A percentile compares a stretch with the other conserved stretches of the same genome.
phyloP scores from a whole-genome alignment of 2,329 filamentous ascomycete genomes.

The Fusarium siculi region DNA sequence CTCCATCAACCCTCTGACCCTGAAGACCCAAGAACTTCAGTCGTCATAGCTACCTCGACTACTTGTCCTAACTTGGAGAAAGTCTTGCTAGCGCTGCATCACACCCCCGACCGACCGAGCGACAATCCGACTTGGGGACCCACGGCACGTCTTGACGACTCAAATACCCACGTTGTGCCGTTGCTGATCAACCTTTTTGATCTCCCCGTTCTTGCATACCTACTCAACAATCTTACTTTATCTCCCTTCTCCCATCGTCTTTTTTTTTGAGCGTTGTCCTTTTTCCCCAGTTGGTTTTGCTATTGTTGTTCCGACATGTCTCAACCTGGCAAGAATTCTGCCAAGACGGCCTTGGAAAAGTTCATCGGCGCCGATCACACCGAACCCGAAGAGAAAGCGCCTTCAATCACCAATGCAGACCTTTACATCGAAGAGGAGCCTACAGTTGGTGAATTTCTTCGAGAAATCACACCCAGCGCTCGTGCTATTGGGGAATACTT shows the following conservation, averaged over 20 bases:
- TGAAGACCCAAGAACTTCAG: conserved; percentile 9
- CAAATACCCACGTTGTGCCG: conserved; percentile 29
- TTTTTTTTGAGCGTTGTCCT: conserved; percentile 7
- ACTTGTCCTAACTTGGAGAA: conserved; percentile 39
- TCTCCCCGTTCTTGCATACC: conserved; percentile 28
- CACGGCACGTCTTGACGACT: conserved; percentile 16
- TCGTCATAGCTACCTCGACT: conserved; percentile 30
- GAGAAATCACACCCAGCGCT: conserved; percentile 50
- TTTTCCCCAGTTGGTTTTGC: not conserved
- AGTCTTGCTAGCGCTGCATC: conserved; percentile 33
- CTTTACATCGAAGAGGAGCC: conserved; percentile 55
- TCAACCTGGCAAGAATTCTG: conserved; percentile 26
- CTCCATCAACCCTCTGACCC: not conserved
- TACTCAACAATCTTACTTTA: not conserved
- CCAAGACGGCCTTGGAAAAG: conserved; percentile 46
- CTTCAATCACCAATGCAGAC: conserved; percentile 52
- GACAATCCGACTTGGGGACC: conserved; percentile 36
- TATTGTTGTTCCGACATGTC: conserved; percentile 23
- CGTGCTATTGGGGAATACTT: conserved; percentile 49
- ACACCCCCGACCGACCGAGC: conserved; percentile 44
- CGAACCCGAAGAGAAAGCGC: conserved; percentile 48
- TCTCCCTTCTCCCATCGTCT: not conserved
- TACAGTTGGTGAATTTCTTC: conserved; percentile 55
- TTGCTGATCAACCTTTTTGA: conserved; percentile 17
- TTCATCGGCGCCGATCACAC: conserved; percentile 48